A percentile compares a stretch with the other conserved stretches of the same genome.
These are phyloP conservation scores for Arachis hypogaea DNA, from an alignment of 306 rosid genomes.

Conservation along the genomic window DNA sequence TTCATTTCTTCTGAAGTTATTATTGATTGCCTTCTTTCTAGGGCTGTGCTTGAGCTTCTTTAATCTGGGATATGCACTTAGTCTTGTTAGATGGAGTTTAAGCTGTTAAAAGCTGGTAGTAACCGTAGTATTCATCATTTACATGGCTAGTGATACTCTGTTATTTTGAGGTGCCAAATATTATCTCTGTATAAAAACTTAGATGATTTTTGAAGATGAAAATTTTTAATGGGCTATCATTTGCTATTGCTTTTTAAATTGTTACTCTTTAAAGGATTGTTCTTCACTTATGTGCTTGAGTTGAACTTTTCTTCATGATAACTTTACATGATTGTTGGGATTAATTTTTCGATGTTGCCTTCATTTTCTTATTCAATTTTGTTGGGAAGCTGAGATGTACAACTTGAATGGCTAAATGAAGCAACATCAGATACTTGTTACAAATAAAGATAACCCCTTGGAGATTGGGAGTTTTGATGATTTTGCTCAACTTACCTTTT, in stretches of 20 bases:
- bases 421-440: too few species aligned
- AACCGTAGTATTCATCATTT: neutral
- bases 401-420: too few species aligned
- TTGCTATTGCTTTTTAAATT: neutral
- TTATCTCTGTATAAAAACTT: too few species aligned
- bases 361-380: too few species aligned
- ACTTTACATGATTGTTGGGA: neutral
- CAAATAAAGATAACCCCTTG: too few species aligned
- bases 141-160: neutral
- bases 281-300: neutral
- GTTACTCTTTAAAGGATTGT: neutral
- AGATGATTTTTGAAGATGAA: neutral
- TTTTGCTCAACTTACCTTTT: too few species aligned
- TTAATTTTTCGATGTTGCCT: neutral
- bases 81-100: conserved; percentile 1
- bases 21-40: conserved; percentile 6
- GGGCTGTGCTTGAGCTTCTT: conserved; percentile 7
- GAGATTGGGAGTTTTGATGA: too few species aligned
- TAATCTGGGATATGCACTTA: neutral
- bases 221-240: neutral
- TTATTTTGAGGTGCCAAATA: conserved; percentile 1
- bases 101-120: neutral
- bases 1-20: conserved; percentile 1
- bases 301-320: neutral
- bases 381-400: too few species aligned